A percentile compares a stretch with the other conserved stretches of the same genome.
These are phyloP conservation scores for Neurospora sp. DNA, from an alignment of 495 filamentous ascomycete species.

Conservation along the genomic window DNA sequence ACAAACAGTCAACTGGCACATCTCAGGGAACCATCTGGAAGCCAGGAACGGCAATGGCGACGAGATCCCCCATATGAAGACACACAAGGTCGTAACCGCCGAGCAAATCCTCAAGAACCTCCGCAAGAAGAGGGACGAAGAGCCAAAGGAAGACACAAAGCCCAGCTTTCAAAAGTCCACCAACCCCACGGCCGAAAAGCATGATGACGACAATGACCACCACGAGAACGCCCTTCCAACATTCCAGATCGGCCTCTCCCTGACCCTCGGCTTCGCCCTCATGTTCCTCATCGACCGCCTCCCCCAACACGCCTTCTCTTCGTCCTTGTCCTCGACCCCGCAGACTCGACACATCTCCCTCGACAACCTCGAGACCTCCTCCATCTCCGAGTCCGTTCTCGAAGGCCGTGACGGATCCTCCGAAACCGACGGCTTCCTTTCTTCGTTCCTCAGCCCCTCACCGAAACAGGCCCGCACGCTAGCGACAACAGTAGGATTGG, in stretches of 20 bases:
- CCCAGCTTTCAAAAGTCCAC: background rate
- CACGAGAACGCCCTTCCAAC: conserved; percentile 36
- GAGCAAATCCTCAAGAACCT: background rate
- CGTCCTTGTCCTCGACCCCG: conserved; percentile 42
- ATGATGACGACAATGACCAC: conserved; percentile 10
- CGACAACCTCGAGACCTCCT: conserved; percentile 55
- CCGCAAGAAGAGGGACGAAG: background rate
- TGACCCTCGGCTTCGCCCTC: conserved; percentile 83
- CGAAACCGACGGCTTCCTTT: conserved; percentile 38
- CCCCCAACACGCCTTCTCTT: conserved; percentile 56
- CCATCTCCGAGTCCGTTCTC: conserved; percentile 11
- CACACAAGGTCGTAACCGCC: background rate
- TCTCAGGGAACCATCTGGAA: background rate
- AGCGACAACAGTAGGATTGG: conserved; percentile 79
- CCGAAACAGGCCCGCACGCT: conserved; percentile 42
- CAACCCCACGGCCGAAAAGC: conserved; percentile 2
- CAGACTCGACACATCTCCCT: conserved; percentile 64
- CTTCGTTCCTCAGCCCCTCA: conserved; percentile 33
- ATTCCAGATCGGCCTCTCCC: conserved; percentile 66
- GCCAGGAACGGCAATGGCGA: background rate
- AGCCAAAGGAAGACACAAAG: background rate
- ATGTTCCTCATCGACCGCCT: conserved; percentile 96
- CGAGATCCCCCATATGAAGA: background rate
- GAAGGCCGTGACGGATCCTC: conserved; percentile 27
- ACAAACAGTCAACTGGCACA: background rate